These are phyloP conservation scores for Jacaranda copaia DNA, from an alignment of 257 asterid genomes.

Conservation along the genomic window DNA sequence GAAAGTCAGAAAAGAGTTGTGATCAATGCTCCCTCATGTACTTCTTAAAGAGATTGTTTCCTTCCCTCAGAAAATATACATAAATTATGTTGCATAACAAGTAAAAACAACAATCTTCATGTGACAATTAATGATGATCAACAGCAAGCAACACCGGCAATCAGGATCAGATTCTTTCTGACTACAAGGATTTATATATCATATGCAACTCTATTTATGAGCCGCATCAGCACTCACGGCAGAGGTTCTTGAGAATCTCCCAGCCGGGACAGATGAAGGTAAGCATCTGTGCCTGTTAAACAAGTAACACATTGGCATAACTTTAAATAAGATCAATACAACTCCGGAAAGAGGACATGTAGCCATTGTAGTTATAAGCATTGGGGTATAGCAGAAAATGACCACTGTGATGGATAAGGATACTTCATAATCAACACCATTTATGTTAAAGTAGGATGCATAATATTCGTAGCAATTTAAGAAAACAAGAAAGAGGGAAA, in stretches of 20 bases:
- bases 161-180: constrained; percentile 7
- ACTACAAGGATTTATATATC: neutral
- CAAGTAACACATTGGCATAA: neutral
- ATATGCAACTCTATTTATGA: neutral
- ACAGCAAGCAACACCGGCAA: neutral
- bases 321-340: neutral
- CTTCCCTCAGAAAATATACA: neutral
- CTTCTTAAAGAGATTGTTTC: neutral
- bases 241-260: constrained; percentile 69
- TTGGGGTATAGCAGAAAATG: neutral
- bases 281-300: constrained; percentile 65
- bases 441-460: neutral
- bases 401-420: neutral
- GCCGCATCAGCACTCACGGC: constrained; percentile 39
- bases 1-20: neutral
- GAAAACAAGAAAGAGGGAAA: neutral
- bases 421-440: neutral
- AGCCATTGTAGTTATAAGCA: neutral
- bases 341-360: neutral
- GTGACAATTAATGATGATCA: neutral
- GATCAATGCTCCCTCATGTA: neutral
- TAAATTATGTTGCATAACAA: neutral
- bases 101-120: neutral
- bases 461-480: neutral
- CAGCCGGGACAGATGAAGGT: constrained; percentile 65